Evolutionary conservation across 2,329 filamentous ascomycete species (phyloP).

Genomic region (Daldinia sp.): DNA sequence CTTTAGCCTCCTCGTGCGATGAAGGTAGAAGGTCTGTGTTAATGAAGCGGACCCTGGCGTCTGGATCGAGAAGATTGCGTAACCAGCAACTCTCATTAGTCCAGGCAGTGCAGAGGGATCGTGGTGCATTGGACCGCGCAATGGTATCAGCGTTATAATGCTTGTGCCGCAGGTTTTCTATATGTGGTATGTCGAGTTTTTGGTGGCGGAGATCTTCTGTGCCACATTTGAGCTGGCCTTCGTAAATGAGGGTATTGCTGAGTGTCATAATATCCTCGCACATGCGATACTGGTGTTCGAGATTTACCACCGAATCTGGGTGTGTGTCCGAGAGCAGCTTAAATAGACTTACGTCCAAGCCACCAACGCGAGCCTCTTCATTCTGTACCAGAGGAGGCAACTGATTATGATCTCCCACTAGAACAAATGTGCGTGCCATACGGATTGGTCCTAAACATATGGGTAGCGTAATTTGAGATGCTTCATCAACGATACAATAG

Average conservation of each 20-base stretch:
- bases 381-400: constrained; percentile 94
- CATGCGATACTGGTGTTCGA: constrained; percentile 98
- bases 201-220: constrained; percentile 76
- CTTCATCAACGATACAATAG: constrained; percentile 98
- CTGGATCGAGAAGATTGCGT: constrained; percentile 71
- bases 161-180: constrained; percentile 65
- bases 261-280: constrained; percentile 95
- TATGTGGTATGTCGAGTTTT: constrained; percentile 72
- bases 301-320: constrained; percentile 84
- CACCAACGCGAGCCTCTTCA: constrained; percentile 83
- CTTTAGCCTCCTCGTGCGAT: constrained; percentile 76
- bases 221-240: constrained; percentile 89
- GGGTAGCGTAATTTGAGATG: constrained; percentile 94
- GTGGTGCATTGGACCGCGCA: constrained; percentile 51
- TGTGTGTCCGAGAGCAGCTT: constrained; percentile 90
- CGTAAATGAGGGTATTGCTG: constrained; percentile 92
- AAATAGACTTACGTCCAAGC: constrained; percentile 92
- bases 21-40: constrained; percentile 82
- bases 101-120: constrained; percentile 65
- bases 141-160: constrained; percentile 65
- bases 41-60: constrained; percentile 81
- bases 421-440: constrained; percentile 89
- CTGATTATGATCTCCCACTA: constrained; percentile 97
- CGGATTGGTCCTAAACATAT: constrained; percentile 94
- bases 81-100: constrained; percentile 74